A percentile compares a stretch with the other conserved stretches of the same genome.
These are phyloP conservation scores for Phytophthora idaei DNA, from an alignment of 352 stramenopile species.

Conservation along the genomic window DNA sequence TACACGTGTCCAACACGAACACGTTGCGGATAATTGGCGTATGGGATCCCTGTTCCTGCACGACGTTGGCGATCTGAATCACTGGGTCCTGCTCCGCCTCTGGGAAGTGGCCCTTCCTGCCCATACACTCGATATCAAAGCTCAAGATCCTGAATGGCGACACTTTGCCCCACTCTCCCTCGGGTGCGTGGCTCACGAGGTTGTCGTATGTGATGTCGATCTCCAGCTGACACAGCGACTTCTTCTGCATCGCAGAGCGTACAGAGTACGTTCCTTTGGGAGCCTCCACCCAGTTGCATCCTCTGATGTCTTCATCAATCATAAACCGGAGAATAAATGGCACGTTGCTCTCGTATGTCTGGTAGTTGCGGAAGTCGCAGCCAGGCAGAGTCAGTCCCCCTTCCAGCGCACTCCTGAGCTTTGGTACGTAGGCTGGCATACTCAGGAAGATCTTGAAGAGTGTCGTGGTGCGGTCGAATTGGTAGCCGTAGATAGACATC, in stretches of 20 bases:
- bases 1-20: slow-evolving; percentile 97
- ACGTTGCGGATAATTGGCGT: slow-evolving; percentile 92
- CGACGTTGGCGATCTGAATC: slow-evolving; percentile 99
- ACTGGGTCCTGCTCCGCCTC: slow-evolving; percentile 96
- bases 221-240: slow-evolving; percentile 95
- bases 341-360: slow-evolving; percentile 99
- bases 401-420: slow-evolving; percentile 91
- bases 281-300: slow-evolving; percentile 98
- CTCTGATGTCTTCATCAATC: slow-evolving; percentile 97
- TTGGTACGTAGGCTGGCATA: slow-evolving; percentile 95
- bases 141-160: slow-evolving; percentile 97
- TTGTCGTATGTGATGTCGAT: slow-evolving; percentile 98
- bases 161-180: slow-evolving; percentile 97
- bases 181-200: slow-evolving; percentile 92
- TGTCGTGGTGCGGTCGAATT: slow-evolving; percentile 74
- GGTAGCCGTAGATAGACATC: slow-evolving; percentile 89
- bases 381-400: slow-evolving; percentile 76
- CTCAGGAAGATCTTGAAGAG: slow-evolving; percentile 93
- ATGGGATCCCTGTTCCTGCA: slow-evolving; percentile 90
- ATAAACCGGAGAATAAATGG: slow-evolving; percentile 99
- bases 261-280: slow-evolving; percentile 92
- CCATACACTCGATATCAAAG: slow-evolving; percentile 99
- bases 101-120: slow-evolving; percentile 95
- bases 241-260: slow-evolving; percentile 68
- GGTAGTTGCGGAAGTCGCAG: slow-evolving; percentile 71